Conservation (phyloP, 2,329 filamentous ascomycete genomes). For the Fusarium abutilonis region DNA sequence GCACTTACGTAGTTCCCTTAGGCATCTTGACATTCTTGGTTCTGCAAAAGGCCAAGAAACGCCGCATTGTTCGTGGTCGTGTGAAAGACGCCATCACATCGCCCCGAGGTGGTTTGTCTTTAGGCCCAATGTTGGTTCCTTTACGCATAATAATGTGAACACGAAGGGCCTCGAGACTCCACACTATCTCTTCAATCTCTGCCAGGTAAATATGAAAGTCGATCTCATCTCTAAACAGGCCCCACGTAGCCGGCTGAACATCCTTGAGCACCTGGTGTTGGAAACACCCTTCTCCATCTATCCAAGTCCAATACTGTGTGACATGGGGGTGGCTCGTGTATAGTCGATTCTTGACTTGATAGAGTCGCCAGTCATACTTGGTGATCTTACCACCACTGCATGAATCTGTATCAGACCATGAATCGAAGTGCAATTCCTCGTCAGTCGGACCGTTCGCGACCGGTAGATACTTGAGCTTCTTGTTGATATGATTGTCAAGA, state of each 20-base stretch:
- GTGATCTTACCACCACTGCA: conserved; percentile 57
- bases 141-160: conserved; percentile 55
- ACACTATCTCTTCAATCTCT: conserved; percentile 59
- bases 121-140: conserved; percentile 39
- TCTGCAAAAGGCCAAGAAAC: conserved; percentile 61
- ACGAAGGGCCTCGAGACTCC: conserved; percentile 54
- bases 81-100: conserved; percentile 64
- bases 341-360: conserved; percentile 61
- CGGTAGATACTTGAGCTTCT: conserved; percentile 42
- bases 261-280: conserved; percentile 65
- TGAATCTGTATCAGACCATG: conserved; percentile 64
- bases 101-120: conserved; percentile 53
- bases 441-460: conserved; percentile 33
- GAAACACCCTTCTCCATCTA: conserved; percentile 53
- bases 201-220: conserved; percentile 61
- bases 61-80: conserved; percentile 61
- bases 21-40: conserved; percentile 56
- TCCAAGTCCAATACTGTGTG: conserved; percentile 67
- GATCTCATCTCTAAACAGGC: conserved; percentile 59
- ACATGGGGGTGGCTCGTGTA: conserved; percentile 59
- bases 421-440: conserved; percentile 56
- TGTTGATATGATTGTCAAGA: conserved; percentile 38
- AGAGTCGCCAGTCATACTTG: conserved; percentile 61
- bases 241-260: conserved; percentile 58
- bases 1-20: conserved; percentile 54